Base-by-base conservation (phyloP, 1,284 basidiomycete genomes). In the Rhodotorula sp. region DNA sequence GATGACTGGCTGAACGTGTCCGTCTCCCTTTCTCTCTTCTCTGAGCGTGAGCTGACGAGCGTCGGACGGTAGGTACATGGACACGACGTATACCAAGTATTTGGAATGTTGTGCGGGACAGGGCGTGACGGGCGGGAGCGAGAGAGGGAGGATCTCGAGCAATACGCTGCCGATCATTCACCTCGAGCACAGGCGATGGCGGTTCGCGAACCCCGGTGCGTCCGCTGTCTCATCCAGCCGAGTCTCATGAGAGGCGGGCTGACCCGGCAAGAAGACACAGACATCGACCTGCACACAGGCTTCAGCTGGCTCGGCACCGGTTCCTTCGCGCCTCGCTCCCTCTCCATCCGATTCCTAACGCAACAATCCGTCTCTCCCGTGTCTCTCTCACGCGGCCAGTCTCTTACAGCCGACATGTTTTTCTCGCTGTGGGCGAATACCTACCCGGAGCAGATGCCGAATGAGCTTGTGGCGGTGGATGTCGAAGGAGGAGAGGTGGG, bases 351-450 rank as follows among this genome's bases (percentile, higher is more conserved):
- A 28, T 75, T 75, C 65, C 46, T 73, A 18, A 57, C 66, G 28
- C 73, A 75, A 40, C 69, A 71, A 18, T 16, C 59, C 20, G 66
- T 69, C 7, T 53, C 69, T 11, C 72, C 71, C 4, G 30, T 61
- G 40, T 30, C 51, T 4, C 59, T 75, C 47, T 51, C 40, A 6
- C 56, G 69, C 20, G 56, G 67, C 6, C 67, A 68, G 37, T 13
- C 53, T 4, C 64, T 75, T 31, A 60, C 71, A 20, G 67, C 66
- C 26, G 71, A 73, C 57, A 71, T 72, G 55, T 74, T 61, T 59
- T 76, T 75, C 61, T 67, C 68, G 22, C 34, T 76, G 10, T 77
- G 75, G 75, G 64, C 71, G 37, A 77, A 77, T 55, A 61, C 72
- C 24, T 71, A 73, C 48, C 74, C 75, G 1, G 69, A 74, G 31